Conservation (phyloP, 148 eudicot genomes). For the Polygonum aviculare region DNA sequence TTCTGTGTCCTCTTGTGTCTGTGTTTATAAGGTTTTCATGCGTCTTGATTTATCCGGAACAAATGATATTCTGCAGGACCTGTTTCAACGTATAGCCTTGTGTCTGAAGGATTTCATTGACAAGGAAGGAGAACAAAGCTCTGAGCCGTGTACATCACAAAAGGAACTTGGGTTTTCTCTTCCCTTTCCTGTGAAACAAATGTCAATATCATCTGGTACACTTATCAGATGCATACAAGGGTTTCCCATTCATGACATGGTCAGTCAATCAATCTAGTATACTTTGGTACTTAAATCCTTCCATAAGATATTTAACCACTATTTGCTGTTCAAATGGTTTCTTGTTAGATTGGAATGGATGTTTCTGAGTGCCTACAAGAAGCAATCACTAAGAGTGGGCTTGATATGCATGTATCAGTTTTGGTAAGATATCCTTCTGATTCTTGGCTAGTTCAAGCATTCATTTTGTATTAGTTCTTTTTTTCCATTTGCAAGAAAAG, state of each 20-base stretch:
- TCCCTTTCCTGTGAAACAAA: slow-evolving; percentile 85
- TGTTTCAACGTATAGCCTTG: slow-evolving; percentile 72
- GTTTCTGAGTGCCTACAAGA: slow-evolving; percentile 55
- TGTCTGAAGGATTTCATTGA: slow-evolving; percentile 59
- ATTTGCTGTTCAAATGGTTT: slow-evolving; percentile 1
- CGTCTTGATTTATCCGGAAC: background rate
- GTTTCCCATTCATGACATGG: slow-evolving; percentile 73
- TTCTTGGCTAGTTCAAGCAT: background rate
- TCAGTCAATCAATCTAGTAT: slow-evolving; percentile 24
- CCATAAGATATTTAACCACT: background rate
- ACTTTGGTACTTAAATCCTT: background rate
- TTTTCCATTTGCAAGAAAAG: background rate
- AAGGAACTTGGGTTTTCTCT: slow-evolving; percentile 81
- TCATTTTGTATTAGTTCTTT: background rate
- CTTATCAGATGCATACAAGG: slow-evolving; percentile 86
- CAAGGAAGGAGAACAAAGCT: slow-evolving; percentile 32
- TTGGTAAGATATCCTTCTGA: slow-evolving; percentile 41
- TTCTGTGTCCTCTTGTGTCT: background rate
- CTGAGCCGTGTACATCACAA: slow-evolving; percentile 25
- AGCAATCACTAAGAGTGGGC: slow-evolving; percentile 54
- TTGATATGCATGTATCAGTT: slow-evolving; percentile 60
- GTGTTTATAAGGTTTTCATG: background rate
- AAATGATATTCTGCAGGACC: slow-evolving; percentile 46
- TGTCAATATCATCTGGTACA: slow-evolving; percentile 59
- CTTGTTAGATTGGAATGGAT: slow-evolving; percentile 62